Conservation (phyloP, 495 filamentous ascomycete species). For the Aspergillus steynii region DNA sequence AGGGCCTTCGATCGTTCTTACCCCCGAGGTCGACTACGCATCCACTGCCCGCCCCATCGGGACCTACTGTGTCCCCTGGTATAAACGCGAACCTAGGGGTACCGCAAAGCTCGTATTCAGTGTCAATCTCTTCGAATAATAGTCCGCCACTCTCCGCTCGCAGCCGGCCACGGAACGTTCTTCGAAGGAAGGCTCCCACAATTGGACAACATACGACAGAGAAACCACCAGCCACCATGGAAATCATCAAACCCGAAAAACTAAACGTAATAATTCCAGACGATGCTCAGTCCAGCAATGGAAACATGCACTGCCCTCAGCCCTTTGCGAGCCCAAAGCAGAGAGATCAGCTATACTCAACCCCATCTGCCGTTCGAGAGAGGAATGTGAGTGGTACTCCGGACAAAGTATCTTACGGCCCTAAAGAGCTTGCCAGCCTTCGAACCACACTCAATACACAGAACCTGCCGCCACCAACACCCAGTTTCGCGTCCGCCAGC, state of each 20-base stretch:
- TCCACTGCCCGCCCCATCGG: conserved; percentile 7
- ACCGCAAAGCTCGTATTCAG: conserved; percentile 22
- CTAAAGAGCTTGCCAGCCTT: conserved; percentile 46
- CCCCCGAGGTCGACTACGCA: conserved; percentile 35
- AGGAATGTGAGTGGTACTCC: conserved; percentile 17
- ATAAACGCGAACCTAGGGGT: conserved; percentile 19
- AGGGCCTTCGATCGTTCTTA: conserved; percentile 31
- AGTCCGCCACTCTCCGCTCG: conserved; percentile 17
- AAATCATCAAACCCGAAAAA: conserved; percentile 24
- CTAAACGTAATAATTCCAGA: conserved; percentile 41
- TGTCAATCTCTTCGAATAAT: conserved; percentile 7
- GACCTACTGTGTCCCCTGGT: conserved; percentile 5
- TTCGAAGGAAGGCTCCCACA: conserved; percentile 44
- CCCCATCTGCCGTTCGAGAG: conserved; percentile 14
- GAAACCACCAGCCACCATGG: conserved; percentile 11
- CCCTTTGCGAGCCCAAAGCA: conserved; percentile 9
- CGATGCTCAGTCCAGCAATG: conserved; percentile 10
- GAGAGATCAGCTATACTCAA: conserved; percentile 6
- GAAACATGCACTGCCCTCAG: conserved; percentile 12
- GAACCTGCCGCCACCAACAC: conserved; percentile 66
- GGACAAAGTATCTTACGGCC: conserved; percentile 27
- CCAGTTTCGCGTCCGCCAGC: conserved; percentile 65
- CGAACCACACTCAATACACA: conserved; percentile 51
- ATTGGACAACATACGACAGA: conserved; percentile 38
- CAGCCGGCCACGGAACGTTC: conserved; percentile 41